phyloP scores from a whole-genome alignment of 306 rosid genomes.

The Spatholobus suberectus region DNA sequence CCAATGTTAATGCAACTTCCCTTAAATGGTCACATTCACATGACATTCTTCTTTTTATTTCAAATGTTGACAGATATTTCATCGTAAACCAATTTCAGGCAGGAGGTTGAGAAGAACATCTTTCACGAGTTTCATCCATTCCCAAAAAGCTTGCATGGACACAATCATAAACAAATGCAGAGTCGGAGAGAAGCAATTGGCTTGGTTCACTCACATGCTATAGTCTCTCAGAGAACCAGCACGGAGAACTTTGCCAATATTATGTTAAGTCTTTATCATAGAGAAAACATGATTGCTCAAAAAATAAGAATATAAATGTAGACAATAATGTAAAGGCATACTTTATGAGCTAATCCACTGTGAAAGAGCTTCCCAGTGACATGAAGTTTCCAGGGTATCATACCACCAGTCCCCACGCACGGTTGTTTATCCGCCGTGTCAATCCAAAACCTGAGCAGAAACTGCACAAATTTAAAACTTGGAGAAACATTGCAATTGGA shows the following conservation, averaged over 20 bases:
- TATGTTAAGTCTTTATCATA: not conserved
- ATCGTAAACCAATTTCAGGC: not conserved
- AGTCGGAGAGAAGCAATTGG: not conserved
- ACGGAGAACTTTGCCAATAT: not conserved
- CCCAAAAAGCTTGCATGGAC: not conserved
- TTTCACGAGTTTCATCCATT: not conserved
- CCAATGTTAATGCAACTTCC: not conserved
- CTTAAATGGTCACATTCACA: not conserved
- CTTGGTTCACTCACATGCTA: not conserved
- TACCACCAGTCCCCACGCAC: slow-evolving; percentile 92
- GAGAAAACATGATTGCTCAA: not conserved
- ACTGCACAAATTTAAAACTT: slow-evolving; percentile 29
- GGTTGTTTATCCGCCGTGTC: slow-evolving; percentile 98
- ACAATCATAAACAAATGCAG: not conserved
- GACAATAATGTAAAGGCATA: slow-evolving; percentile 30
- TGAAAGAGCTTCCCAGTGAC: slow-evolving; percentile 90
- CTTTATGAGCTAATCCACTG: slow-evolving; percentile 92
- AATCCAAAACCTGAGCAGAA: slow-evolving; percentile 76
- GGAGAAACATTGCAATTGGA: slow-evolving; percentile 1
- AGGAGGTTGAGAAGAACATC: not conserved
- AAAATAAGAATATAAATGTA: slow-evolving; percentile 24
- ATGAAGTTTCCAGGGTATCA: slow-evolving; percentile 89
- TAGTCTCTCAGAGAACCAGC: not conserved
- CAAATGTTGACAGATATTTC: not conserved
- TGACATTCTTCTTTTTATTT: not conserved